Conservation (phyloP, 768 basidiomycete genomes). For the Trichaptum fuscoviolaceum region DNA sequence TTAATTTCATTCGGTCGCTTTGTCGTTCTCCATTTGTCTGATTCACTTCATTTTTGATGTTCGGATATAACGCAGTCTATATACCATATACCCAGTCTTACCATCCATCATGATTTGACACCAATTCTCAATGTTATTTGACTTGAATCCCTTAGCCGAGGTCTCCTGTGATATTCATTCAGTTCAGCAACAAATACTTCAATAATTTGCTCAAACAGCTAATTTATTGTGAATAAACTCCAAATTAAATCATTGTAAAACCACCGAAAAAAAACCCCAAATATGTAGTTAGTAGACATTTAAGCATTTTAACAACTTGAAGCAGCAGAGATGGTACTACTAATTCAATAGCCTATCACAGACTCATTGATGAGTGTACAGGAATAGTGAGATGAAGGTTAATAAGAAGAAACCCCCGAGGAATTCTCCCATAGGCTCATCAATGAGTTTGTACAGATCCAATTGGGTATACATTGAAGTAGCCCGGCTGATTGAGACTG, state of each 20-base stretch:
- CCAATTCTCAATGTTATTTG: no score
- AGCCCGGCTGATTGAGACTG: neutral
- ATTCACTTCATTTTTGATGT: neutral
- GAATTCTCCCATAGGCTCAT: neutral
- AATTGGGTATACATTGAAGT: neutral
- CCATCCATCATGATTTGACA: no score
- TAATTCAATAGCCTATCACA: neutral
- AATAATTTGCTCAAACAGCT: no score
- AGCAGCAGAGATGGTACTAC: neutral
- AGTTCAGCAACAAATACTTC: no score
- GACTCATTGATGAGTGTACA: neutral
- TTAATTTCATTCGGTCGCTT: neutral
- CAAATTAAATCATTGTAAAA: neutral
- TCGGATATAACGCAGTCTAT: neutral
- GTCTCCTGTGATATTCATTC: no score
- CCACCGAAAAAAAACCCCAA: neutral
- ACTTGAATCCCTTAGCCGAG: no score
- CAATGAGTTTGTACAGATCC: neutral
- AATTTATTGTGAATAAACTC: no score
- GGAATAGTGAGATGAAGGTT: neutral
- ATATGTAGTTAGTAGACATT: neutral
- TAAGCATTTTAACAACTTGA: neutral
- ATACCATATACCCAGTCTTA: neutral
- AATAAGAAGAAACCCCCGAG: neutral
- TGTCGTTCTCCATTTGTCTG: neutral